phyloP scores from a whole-genome alignment of 306 rosid species.

The Quercus suber region DNA sequence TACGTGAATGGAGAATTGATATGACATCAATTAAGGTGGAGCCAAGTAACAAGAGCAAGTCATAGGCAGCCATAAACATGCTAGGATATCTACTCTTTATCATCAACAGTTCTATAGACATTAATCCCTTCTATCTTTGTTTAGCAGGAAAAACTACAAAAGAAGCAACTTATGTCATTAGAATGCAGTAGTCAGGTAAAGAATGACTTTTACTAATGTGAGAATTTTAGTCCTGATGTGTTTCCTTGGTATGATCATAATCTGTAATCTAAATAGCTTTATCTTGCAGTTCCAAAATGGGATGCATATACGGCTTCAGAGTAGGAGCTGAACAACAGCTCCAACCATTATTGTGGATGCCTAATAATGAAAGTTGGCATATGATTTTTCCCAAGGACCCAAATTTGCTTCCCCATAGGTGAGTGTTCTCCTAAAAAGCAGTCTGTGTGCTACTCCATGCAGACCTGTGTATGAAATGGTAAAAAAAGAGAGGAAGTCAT shows the following conservation, averaged over 20 bases:
- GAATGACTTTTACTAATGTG: neutral
- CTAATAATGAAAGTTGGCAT: conserved; percentile 43
- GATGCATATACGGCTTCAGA: conserved; percentile 62
- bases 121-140: neutral
- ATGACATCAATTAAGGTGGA: neutral
- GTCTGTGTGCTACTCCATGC: neutral
- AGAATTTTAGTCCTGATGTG: neutral
- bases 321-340: conserved; percentile 68
- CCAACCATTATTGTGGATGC: conserved; percentile 69
- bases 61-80: neutral
- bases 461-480: neutral
- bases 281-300: conserved; percentile 70
- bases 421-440: conserved; percentile 18
- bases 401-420: conserved; percentile 64
- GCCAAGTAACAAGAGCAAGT: neutral
- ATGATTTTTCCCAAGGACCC: conserved; percentile 62
- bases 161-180: conserved; percentile 67
- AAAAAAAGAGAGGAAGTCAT: neutral
- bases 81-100: neutral
- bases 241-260: neutral
- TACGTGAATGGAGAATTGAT: neutral
- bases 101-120: neutral
- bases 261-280: conserved; percentile 1
- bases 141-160: conserved; percentile 64
- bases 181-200: conserved; percentile 81